Evolutionary conservation across 75 land plant species (phyloP).

Genomic region (Sequoiadendron giganteum): DNA sequence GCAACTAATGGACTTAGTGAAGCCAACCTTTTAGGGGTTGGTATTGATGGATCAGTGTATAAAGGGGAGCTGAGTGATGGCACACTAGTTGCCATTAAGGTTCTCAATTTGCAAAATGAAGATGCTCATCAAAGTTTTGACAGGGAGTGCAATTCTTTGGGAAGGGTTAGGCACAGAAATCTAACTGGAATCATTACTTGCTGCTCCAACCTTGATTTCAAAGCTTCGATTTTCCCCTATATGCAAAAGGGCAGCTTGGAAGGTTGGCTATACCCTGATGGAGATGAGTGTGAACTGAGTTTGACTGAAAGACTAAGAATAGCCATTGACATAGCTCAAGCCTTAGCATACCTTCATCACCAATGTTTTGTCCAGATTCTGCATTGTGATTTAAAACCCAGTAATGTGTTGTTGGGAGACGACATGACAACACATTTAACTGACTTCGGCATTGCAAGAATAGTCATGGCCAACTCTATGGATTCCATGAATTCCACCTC

Average conservation of each 20-base stretch:
- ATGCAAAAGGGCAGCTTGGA: slow-evolving; percentile 55
- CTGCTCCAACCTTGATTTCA: slow-evolving; percentile 31
- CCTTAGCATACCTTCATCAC: slow-evolving; percentile 56
- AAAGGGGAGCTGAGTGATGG: slow-evolving; percentile 29
- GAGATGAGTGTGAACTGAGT: slow-evolving; percentile 15
- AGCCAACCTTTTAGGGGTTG: slow-evolving; percentile 31
- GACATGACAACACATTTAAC: slow-evolving; percentile 54
- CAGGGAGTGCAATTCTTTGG: slow-evolving; percentile 32
- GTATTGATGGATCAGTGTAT: slow-evolving; percentile 41
- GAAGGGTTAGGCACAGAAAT: slow-evolving; percentile 29
- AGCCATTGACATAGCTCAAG: slow-evolving; percentile 53
- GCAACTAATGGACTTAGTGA: slow-evolving; percentile 14
- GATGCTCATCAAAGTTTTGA: slow-evolving; percentile 17
- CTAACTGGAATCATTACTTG: slow-evolving; percentile 20
- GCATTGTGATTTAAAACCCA: slow-evolving; percentile 65
- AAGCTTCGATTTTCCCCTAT: slow-evolving; percentile 49
- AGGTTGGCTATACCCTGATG: slow-evolving; percentile 23
- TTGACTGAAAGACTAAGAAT: slow-evolving; percentile 37
- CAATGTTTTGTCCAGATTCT: slow-evolving; percentile 41
- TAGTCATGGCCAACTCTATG: slow-evolving; percentile 10
- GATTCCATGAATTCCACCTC: slow-evolving; percentile 4
- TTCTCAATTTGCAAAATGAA: slow-evolving; percentile 20
- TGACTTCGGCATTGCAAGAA: slow-evolving; percentile 60
- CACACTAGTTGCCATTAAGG: slow-evolving; percentile 27
- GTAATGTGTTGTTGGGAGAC: slow-evolving; percentile 60